Evolutionary conservation across 2,329 filamentous ascomycete species (phyloP).

Genomic region (Talaromyces piceae): DNA sequence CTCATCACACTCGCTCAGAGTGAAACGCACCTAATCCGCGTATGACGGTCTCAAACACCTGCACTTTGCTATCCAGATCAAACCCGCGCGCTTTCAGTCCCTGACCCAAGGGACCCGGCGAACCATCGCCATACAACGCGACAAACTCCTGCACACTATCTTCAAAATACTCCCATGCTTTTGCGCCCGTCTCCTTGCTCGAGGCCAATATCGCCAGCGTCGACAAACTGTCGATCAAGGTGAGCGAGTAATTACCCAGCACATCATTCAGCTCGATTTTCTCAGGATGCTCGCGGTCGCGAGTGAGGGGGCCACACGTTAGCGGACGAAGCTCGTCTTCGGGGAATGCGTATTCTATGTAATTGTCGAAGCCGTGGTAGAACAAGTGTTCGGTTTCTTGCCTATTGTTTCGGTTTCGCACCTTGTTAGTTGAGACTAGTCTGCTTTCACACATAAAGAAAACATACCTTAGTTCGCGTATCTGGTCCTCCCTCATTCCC

Average conservation of each 20-base stretch:
- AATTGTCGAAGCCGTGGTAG: slow-evolving; percentile 94
- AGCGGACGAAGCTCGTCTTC: slow-evolving; percentile 91
- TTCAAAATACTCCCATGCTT: slow-evolving; percentile 69
- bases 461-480: slow-evolving; percentile 9
- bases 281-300: slow-evolving; percentile 69
- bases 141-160: slow-evolving; percentile 69
- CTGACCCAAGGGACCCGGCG: slow-evolving; percentile 57
- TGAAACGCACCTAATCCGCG: slow-evolving; percentile 52
- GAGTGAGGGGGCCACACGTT: slow-evolving; percentile 73
- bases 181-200: slow-evolving; percentile 46
- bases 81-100: slow-evolving; percentile 74
- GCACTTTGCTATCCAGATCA: slow-evolving; percentile 93
- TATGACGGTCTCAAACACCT: slow-evolving; percentile 97
- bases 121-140: slow-evolving; percentile 78
- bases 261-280: slow-evolving; percentile 91
- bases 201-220: slow-evolving; percentile 87
- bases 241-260: slow-evolving; percentile 92
- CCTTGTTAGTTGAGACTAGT: no score
- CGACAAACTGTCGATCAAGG: slow-evolving; percentile 88
- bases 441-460: background rate
- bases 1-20: background rate
- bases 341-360: slow-evolving; percentile 88
- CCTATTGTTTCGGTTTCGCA: background rate
- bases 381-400: slow-evolving; percentile 61
- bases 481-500: slow-evolving; percentile 7